A percentile compares a stretch with the other conserved stretches of the same genome.
phyloP scores from a whole-genome alignment of 768 basidiomycete genomes.

The Chlorophyllum brunneum region DNA sequence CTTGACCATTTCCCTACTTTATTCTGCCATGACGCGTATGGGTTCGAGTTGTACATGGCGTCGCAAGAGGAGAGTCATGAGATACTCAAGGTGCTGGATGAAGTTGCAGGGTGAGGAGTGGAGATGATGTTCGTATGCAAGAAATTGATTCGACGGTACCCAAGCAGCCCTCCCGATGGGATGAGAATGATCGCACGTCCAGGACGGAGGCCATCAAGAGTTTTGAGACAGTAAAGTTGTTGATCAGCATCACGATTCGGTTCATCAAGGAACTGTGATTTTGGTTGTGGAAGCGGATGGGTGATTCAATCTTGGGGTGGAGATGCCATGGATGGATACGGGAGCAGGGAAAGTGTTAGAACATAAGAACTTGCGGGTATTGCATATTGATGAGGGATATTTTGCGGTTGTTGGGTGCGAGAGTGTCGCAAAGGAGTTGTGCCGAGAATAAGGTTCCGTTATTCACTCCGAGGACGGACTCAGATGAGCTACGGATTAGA shows the following conservation, averaged over 20 bases:
- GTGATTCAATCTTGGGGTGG: background rate
- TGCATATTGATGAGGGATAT: constrained; percentile 1
- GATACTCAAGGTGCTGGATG: background rate
- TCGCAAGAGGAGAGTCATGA: background rate
- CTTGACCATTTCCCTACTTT: constrained; percentile 7
- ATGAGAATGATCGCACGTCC: background rate
- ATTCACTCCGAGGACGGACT: too few relatives aligned
- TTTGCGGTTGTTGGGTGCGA: background rate
- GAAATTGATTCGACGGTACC: background rate
- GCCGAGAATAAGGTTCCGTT: too few relatives aligned
- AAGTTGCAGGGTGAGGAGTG: background rate
- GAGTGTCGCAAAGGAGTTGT: background rate
- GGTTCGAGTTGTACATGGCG: background rate
- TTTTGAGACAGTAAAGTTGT: background rate
- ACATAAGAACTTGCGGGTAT: background rate
- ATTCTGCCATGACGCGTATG: constrained; percentile 5
- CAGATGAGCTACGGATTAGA: too few relatives aligned
- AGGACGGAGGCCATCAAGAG: background rate
- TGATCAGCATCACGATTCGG: background rate
- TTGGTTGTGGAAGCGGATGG: background rate
- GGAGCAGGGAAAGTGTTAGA: background rate
- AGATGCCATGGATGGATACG: background rate
- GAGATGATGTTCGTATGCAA: constrained; percentile 4
- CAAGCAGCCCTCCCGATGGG: background rate
- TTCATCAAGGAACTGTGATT: constrained; percentile 1